A percentile compares a stretch with the other conserved stretches of the same genome.
phyloP scores from a whole-genome alignment of 768 basidiomycete genomes.

The Thelephora aurantiotincta region DNA sequence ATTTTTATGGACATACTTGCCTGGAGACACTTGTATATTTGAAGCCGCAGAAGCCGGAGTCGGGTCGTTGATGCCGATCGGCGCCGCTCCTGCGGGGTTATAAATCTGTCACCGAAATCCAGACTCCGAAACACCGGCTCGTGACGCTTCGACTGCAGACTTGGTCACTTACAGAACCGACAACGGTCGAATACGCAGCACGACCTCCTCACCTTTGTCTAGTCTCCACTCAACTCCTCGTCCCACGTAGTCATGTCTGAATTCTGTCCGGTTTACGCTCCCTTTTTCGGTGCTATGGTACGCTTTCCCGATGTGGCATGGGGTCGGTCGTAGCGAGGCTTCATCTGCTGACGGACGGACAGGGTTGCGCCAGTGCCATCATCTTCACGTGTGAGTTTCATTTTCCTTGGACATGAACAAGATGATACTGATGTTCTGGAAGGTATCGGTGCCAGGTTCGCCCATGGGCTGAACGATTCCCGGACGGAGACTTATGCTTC shows the following conservation, averaged over 20 bases:
- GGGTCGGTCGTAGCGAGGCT: constrained; percentile 2
- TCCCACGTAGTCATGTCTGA: constrained; percentile 40
- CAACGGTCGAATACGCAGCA: background rate
- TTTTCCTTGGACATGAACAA: background rate
- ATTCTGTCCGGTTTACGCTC: constrained; percentile 87
- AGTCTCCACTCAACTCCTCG: background rate
- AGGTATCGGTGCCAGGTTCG: constrained; percentile 83
- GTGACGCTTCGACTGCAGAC: too few relatives aligned
- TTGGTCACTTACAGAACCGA: too few relatives aligned
- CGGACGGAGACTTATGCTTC: background rate
- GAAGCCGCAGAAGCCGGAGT: too few relatives aligned
- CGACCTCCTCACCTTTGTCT: background rate
- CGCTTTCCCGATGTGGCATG: constrained; percentile 14
- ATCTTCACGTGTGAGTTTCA: constrained; percentile 83
- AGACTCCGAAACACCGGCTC: too few relatives aligned
- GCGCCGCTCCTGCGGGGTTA: too few relatives aligned
- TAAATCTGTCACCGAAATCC: too few relatives aligned
- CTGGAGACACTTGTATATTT: too few relatives aligned
- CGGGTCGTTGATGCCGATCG: too few relatives aligned
- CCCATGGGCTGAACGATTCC: constrained; percentile 1
- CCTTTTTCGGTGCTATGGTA: constrained; percentile 97
- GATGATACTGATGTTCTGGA: constrained; percentile 1
- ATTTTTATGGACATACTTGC: too few relatives aligned
- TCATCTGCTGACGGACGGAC: constrained; percentile 3
- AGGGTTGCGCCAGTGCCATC: constrained; percentile 96